phyloP scores from a whole-genome alignment of 2,329 filamentous ascomycete genomes.

The Aspergillus sp. region DNA sequence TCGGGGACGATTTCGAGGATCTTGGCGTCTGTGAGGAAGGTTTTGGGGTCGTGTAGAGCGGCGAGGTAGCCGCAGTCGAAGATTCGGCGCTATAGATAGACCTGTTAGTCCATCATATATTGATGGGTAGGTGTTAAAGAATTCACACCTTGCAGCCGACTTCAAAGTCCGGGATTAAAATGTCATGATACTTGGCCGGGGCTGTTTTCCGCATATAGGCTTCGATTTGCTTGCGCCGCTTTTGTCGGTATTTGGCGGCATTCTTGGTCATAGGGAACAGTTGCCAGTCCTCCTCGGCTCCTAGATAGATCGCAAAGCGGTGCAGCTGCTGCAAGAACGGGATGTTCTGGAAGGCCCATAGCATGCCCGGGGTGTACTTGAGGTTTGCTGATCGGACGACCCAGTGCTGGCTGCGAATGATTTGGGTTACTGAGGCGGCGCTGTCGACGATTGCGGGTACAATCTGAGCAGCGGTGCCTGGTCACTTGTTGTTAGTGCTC shows the following conservation, averaged over 20 bases:
- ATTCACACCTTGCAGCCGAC: constrained; percentile 18
- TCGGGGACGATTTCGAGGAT: constrained; percentile 52
- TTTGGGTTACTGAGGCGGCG: constrained; percentile 59
- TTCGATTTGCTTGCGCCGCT: constrained; percentile 42
- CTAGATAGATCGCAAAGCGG: constrained; percentile 41
- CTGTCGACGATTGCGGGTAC: constrained; percentile 33
- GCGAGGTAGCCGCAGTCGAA: constrained; percentile 18
- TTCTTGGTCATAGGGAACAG: constrained; percentile 50
- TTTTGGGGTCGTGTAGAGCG: constrained; percentile 13
- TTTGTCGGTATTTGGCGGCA: constrained; percentile 44
- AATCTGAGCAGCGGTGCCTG: constrained; percentile 33
- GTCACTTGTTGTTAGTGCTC: not conserved
- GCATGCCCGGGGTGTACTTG: constrained; percentile 53
- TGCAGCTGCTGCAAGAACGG: constrained; percentile 50
- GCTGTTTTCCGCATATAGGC: constrained; percentile 30
- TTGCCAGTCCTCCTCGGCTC: constrained; percentile 26
- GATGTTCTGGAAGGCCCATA: constrained; percentile 52
- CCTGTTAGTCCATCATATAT: not conserved
- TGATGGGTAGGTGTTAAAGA: not conserved
- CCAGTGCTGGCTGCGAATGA: constrained; percentile 63
- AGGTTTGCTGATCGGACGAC: constrained; percentile 50
- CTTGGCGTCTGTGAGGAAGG: constrained; percentile 57
- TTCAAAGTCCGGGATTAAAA: constrained; percentile 20
- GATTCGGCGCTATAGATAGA: constrained; percentile 13
- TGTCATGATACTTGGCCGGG: constrained; percentile 17